Evolutionary conservation across 352 stramenopile species (phyloP).

Genomic region (Phytophthora boehmeriae): DNA sequence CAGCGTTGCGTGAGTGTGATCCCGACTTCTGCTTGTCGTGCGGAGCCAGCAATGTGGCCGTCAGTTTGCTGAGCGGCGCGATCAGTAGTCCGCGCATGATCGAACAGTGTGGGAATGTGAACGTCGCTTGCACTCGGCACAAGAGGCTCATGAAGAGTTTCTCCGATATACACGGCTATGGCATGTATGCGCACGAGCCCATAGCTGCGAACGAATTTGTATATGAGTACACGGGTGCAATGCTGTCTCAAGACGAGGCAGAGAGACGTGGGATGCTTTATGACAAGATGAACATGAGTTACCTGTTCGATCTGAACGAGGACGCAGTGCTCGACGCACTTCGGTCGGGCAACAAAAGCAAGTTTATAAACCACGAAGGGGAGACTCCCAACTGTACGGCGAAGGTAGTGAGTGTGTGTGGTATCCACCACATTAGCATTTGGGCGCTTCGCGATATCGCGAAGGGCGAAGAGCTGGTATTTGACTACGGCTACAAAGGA

Average conservation of each 20-base stretch:
- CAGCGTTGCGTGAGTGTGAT: constrained; percentile 60
- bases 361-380: constrained; percentile 85
- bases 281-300: constrained; percentile 80
- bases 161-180: constrained; percentile 60
- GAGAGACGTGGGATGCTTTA: constrained; percentile 77
- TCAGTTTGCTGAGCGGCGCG: constrained; percentile 14
- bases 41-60: constrained; percentile 47
- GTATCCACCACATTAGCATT: constrained; percentile 89
- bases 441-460: constrained; percentile 85
- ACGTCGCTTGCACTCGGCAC: constrained; percentile 25
- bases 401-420: constrained; percentile 81
- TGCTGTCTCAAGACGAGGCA: constrained; percentile 66
- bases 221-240: constrained; percentile 63
- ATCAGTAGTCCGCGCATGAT: too few species aligned
- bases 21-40: constrained; percentile 59
- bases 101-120: constrained; percentile 25
- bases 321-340: constrained; percentile 89
- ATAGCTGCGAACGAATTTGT: constrained; percentile 58
- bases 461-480: constrained; percentile 64
- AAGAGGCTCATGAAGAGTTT: constrained; percentile 49
- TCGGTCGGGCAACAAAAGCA: constrained; percentile 91
- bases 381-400: constrained; percentile 75
- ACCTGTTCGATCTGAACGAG: constrained; percentile 91
- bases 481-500: constrained; percentile 68
- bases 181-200: constrained; percentile 49